Conservation (phyloP, 2,329 filamentous ascomycete genomes). For the Teratosphaeria epicoccoides region DNA sequence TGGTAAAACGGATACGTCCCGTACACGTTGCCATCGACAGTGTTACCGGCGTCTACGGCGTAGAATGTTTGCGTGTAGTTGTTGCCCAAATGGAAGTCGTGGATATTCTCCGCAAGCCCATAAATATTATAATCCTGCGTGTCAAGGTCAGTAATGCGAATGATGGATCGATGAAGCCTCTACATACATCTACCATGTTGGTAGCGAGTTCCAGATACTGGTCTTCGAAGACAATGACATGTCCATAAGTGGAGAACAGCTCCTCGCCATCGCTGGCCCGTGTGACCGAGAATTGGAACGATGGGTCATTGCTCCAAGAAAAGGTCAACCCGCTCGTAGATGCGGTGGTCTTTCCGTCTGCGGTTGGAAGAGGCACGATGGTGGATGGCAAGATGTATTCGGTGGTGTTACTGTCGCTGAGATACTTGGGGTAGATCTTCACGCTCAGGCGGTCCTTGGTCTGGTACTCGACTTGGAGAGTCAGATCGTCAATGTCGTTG, state of each 20-base stretch:
- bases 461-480: constrained; percentile 19
- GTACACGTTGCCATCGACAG: constrained; percentile 58
- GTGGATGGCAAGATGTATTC: constrained; percentile 14
- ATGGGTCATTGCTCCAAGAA: constrained; percentile 46
- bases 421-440: constrained; percentile 18
- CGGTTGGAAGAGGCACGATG: constrained; percentile 10
- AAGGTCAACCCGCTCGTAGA: constrained; percentile 40
- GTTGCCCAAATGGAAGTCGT: constrained; percentile 54
- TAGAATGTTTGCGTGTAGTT: constrained; percentile 59
- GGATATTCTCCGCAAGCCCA: constrained; percentile 63
- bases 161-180: neutral
- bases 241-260: constrained; percentile 57
- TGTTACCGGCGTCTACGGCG: constrained; percentile 57
- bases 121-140: constrained; percentile 17
- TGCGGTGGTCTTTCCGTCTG: constrained; percentile 46
- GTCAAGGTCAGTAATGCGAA: neutral
- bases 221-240: constrained; percentile 59
- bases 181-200: constrained; percentile 28
- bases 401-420: constrained; percentile 15
- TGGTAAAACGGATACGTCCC: constrained; percentile 65
- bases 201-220: constrained; percentile 68
- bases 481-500: constrained; percentile 19
- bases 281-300: constrained; percentile 46
- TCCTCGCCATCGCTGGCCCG: constrained; percentile 52
- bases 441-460: constrained; percentile 18